Evolutionary conservation across 2,329 filamentous ascomycete genomes (phyloP).

Genomic region (Botrytis paeoniae): DNA sequence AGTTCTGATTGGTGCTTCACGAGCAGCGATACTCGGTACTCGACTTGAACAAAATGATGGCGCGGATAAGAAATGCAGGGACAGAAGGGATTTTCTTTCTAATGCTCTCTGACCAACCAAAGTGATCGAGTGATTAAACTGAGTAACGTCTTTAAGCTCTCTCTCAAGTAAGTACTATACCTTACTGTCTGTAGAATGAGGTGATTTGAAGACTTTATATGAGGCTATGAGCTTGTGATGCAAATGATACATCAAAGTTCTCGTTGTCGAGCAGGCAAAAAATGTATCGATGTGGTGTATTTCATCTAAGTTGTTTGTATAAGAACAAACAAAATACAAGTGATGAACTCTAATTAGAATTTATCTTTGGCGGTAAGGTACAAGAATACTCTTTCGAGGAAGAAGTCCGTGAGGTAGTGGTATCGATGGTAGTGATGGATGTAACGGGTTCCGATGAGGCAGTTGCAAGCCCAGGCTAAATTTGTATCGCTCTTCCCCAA

Average conservation of each 20-base stretch:
- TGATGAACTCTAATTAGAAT: not conserved
- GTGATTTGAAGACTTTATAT: not conserved
- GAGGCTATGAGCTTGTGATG: not conserved
- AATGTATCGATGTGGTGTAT: not conserved
- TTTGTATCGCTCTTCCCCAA: conserved; percentile 8
- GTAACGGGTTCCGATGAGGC: not conserved
- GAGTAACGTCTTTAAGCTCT: not conserved
- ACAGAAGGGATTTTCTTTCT: conserved; percentile 1
- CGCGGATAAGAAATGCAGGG: conserved; percentile 17
- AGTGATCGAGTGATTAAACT: conserved; percentile 12
- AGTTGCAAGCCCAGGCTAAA: conserved; percentile 7
- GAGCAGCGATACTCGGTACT: conserved; percentile 18
- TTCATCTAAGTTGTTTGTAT: not conserved
- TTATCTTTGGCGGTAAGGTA: not conserved
- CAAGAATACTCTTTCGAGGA: not conserved
- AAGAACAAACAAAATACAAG: not conserved
- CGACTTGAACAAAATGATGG: conserved; percentile 6
- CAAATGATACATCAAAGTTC: not conserved
- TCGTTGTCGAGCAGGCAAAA: conserved; percentile 4
- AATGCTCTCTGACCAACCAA: conserved; percentile 5
- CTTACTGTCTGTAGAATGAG: conserved; percentile 15
- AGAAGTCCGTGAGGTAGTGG: not conserved
- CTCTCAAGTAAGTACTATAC: conserved; percentile 16
- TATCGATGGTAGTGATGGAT: not conserved
- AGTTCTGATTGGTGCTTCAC: conserved; percentile 15